Evolutionary conservation across 148 eudicot species (phyloP).

Genomic region (Rhododendron kiyosumense): DNA sequence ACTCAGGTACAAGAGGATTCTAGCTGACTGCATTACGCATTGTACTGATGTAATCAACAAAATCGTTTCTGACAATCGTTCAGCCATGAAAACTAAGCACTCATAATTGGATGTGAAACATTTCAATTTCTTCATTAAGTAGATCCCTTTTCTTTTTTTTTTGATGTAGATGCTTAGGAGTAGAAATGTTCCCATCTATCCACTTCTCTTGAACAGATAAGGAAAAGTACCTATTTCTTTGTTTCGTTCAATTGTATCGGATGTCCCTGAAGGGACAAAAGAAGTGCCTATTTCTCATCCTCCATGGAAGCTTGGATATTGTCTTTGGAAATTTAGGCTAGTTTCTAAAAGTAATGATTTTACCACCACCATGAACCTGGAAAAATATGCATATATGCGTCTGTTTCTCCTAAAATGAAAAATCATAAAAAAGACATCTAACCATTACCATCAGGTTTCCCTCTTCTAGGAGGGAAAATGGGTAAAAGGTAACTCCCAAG

Average conservation of each 20-base stretch:
- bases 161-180: neutral
- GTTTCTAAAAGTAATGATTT: neutral
- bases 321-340: no score
- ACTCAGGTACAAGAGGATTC: conserved; percentile 52
- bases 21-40: conserved; percentile 44
- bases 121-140: neutral
- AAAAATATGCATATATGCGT: neutral
- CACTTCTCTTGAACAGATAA: neutral
- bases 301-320: no score
- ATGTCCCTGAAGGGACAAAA: no score
- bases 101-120: neutral
- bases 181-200: neutral
- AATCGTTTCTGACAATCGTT: neutral
- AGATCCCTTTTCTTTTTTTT: neutral
- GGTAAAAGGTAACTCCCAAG: neutral
- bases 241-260: no score
- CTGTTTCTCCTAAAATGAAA: neutral
- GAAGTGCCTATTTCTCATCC: no score
- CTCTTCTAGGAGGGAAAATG: neutral
- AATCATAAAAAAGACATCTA: neutral
- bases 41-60: conserved; percentile 37
- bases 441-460: neutral
- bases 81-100: neutral
- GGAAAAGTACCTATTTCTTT: no score
- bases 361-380: neutral